These are phyloP conservation scores for Stephanocyclus meneghinianus DNA, from an alignment of 352 stramenopile species.

Conservation along the genomic window DNA sequence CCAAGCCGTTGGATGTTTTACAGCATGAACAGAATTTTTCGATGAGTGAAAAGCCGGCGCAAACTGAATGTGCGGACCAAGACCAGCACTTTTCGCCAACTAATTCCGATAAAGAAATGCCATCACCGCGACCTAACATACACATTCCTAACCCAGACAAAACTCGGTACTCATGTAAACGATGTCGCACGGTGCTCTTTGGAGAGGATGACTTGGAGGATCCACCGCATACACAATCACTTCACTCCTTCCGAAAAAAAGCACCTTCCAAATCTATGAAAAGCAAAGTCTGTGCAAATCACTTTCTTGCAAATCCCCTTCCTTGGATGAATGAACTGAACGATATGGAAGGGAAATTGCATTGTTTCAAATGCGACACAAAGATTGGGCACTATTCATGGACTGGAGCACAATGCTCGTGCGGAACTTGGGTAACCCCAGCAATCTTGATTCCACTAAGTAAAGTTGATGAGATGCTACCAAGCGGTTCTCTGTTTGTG, in stretches of 20 bases:
- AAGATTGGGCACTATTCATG: conserved; percentile 79
- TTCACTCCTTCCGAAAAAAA: conserved; percentile 58
- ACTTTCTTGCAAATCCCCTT: conserved; percentile 60
- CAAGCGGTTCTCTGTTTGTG: neutral
- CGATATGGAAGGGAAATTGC: conserved; percentile 67
- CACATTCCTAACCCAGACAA: conserved; percentile 26
- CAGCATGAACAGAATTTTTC: conserved; percentile 19
- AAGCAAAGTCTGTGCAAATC: conserved; percentile 52
- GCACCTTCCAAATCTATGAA: conserved; percentile 4
- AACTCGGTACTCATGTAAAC: conserved; percentile 66
- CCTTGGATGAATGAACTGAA: conserved; percentile 53
- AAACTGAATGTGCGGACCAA: neutral
- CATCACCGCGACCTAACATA: neutral
- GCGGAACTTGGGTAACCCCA: conserved; percentile 76
- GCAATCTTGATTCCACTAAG: conserved; percentile 71
- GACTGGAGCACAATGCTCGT: conserved; percentile 75
- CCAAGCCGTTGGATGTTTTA: conserved; percentile 20
- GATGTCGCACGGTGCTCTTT: conserved; percentile 71
- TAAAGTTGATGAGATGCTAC: conserved; percentile 65
- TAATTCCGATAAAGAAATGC: neutral
- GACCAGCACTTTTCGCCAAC: neutral
- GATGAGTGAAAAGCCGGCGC: neutral
- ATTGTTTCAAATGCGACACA: conserved; percentile 67
- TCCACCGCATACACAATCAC: conserved; percentile 54
- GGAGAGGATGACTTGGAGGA: conserved; percentile 67